Evolutionary conservation across 1,139 yeast species (phyloP), one percentile per base, ranked within the genome.

Genomic region (Zygoascus hellenicus): DNA sequence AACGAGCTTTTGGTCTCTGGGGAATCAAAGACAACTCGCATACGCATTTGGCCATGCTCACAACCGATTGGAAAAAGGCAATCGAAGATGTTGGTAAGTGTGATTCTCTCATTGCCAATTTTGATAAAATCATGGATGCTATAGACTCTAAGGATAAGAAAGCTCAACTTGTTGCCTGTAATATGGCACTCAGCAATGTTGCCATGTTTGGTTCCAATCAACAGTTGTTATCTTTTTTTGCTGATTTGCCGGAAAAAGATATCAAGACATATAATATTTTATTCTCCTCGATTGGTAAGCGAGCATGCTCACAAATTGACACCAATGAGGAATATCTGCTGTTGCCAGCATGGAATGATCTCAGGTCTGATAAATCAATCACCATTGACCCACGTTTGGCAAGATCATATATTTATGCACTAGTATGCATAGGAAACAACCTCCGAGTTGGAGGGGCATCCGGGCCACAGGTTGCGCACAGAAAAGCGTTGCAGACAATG

Each of bases 21-120:
- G 48, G 48, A 19, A 29, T 46, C 30, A 38, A 29, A 9, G 42
- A 42, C 15, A 37, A 46, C 32, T 34, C 37, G n/a, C 37, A 41
- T 31, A 46, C 48, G 9, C 37, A 31, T 19, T 19, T 42, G 15
- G 14, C 45, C 3, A 29, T 46, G 41, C 45, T 46, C n/a, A 41
- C 22, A 10, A 28, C 19, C 13, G 37, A 31, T 6, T 9, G 37
- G 6, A 22, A 26, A 15, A 16, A 22, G 35, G 36, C 26, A n/a
- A n/a, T 10, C 13, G 45, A 22, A 11, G 29, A 26, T 10, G 14
- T 32, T 17, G 47, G 38, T 33, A 16, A 13, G 34, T 43, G 41
- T 15, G 39, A 44, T 16, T 22, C 43, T 16, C 34, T 33, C 14
- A 33, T 44, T 10, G 17, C 42, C 16, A 40, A 41, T 30, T 46